Evolutionary conservation across 495 filamentous ascomycete genomes (phyloP).

Genomic region (Hypomontagnella submonticulosa): DNA sequence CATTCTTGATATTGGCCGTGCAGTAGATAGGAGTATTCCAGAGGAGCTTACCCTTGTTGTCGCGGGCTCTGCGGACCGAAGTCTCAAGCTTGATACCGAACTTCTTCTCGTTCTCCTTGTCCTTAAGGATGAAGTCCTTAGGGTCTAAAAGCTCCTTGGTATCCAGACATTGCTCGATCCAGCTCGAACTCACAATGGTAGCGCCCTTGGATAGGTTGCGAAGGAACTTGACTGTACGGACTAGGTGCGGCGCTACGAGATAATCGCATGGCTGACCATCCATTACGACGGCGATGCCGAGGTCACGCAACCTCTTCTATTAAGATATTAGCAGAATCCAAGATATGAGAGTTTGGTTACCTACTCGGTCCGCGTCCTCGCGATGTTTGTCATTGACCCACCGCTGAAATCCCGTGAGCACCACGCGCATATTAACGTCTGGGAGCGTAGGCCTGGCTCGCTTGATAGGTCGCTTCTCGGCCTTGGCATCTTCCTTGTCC

Average conservation of each 20-base stretch:
- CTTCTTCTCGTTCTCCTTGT: conserved; percentile 74
- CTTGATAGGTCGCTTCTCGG: conserved; percentile 63
- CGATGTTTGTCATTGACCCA: conserved; percentile 75
- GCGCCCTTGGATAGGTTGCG: conserved; percentile 82
- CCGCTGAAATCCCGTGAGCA: conserved; percentile 81
- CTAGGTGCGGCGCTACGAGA: conserved; percentile 84
- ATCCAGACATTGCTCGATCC: conserved; percentile 79
- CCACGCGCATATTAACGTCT: conserved; percentile 73
- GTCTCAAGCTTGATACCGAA: conserved; percentile 74
- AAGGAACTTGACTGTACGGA: conserved; percentile 94
- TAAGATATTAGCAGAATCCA: conserved; percentile 41
- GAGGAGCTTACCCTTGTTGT: conserved; percentile 80
- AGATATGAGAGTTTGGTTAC: conserved; percentile 38
- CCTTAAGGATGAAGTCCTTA: conserved; percentile 71
- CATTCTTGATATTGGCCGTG: conserved; percentile 78
- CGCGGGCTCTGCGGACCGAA: conserved; percentile 72
- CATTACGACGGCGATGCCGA: conserved; percentile 83
- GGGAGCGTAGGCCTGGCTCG: conserved; percentile 68
- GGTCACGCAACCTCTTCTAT: conserved; percentile 81
- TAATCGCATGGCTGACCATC: conserved; percentile 82
- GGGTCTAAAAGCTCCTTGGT: conserved; percentile 64
- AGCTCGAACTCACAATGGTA: conserved; percentile 77
- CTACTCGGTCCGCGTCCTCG: conserved; percentile 83
- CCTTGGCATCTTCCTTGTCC: conserved; percentile 62
- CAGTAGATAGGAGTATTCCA: conserved; percentile 80